These are phyloP conservation scores for Herpetomonas tarakana DNA, from an alignment of 208 protist genomes.

Conservation along the genomic window DNA sequence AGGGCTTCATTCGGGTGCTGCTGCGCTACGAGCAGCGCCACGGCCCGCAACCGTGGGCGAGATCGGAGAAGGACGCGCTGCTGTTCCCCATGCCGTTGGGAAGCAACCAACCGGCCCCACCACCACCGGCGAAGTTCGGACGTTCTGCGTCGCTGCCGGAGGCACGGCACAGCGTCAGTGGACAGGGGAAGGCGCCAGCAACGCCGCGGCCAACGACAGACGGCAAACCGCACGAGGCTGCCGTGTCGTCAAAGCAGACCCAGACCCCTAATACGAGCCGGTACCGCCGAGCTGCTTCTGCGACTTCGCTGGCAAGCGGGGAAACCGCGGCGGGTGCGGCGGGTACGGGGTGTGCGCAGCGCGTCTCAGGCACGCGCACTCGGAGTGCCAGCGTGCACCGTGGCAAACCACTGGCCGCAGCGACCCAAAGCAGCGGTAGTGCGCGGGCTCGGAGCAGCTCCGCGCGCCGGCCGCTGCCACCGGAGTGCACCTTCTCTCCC, in stretches of 20 bases:
- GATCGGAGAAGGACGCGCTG: constrained; percentile 25
- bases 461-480: constrained; percentile 1
- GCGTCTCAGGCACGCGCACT: not conserved
- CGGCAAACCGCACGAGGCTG: too few species aligned
- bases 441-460: not conserved
- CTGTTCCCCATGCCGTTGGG: constrained; percentile 13
- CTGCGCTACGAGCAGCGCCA: constrained; percentile 35
- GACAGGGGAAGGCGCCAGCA: too few species aligned
- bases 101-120: too few species aligned
- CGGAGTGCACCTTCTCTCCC: constrained; percentile 33
- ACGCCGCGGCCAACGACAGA: too few species aligned
- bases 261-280: too few species aligned
- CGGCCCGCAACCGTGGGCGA: constrained; percentile 53
- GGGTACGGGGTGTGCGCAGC: not conserved
- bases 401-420: not conserved
- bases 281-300: too few species aligned
- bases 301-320: too few species aligned
- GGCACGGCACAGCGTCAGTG: too few species aligned
- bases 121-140: too few species aligned
- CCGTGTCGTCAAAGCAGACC: too few species aligned
- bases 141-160: too few species aligned
- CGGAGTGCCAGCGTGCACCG: not conserved
- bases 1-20: constrained; percentile 56
- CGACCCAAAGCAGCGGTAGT: not conserved
- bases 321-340: too few species aligned